phyloP scores from a whole-genome alignment of 2,329 filamentous ascomycete species.

The Sporothrix mexicana region DNA sequence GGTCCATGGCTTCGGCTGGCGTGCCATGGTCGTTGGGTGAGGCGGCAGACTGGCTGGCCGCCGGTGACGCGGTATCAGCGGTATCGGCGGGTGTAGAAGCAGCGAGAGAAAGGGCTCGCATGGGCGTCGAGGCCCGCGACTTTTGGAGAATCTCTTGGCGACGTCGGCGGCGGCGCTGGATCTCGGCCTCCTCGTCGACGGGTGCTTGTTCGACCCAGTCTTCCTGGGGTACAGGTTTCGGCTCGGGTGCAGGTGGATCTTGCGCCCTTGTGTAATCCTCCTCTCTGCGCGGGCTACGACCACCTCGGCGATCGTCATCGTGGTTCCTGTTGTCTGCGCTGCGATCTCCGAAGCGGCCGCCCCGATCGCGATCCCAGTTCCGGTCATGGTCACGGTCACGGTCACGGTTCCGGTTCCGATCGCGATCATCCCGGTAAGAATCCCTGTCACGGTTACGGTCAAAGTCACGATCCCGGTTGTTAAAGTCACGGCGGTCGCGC shows the following conservation, averaged over 20 bases:
- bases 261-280: not conserved
- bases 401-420: conserved; percentile 42
- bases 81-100: conserved; percentile 52
- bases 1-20: conserved; percentile 62
- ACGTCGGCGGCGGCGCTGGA: conserved; percentile 82
- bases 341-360: not conserved
- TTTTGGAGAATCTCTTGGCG: conserved; percentile 86
- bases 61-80: conserved; percentile 46
- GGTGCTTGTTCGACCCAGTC: conserved; percentile 62
- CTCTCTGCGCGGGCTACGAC: not conserved
- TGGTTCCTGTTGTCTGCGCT: not conserved
- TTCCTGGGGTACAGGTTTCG: conserved; percentile 42
- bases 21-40: conserved; percentile 50
- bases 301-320: not conserved
- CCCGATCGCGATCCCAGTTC: conserved; percentile 3
- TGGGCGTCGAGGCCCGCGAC: conserved; percentile 73
- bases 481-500: conserved; percentile 42
- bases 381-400: conserved; percentile 41
- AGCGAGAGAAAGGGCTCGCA: conserved; percentile 76
- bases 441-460: conserved; percentile 44
- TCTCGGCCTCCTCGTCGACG: conserved; percentile 80
- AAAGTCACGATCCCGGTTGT: conserved; percentile 41
- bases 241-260: conserved; percentile 16
- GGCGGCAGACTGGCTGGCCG: conserved; percentile 49
- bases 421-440: conserved; percentile 41